Base-by-base conservation (phyloP, 768 basidiomycete genomes). In the Lentinula guzmanii region DNA sequence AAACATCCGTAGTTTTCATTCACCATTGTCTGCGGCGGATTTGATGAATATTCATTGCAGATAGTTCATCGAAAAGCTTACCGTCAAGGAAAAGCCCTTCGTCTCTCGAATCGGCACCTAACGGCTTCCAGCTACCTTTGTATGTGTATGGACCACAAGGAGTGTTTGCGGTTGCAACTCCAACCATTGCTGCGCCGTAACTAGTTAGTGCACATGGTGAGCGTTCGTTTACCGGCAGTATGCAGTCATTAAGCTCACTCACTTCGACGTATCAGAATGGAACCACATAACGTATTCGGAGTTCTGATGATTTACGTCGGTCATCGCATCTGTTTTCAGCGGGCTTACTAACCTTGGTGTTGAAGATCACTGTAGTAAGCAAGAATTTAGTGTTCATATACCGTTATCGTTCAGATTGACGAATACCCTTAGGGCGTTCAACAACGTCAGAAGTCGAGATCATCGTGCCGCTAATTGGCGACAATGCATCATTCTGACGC, bases 271-370 rank as follows among this genome's bases (percentile, higher is more conserved):
- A 65, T 87, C 85, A 8, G 83, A 84, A 69, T 87, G 85, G 74
- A 87, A 87, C 85, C 85, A 87, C 84, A 87, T 85, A 45, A 86
- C 85, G 67, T 85, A 86, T 74, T 85, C 82, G 6, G 74, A 74
- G 65, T 80, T 85, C 84, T 86, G 24, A 51, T 35, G 16, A 4
- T n/a, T 56, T 52, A 48, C 7, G 11, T 48, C 46, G 21, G 50
- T 48, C 11, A 31, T 11, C n/a, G 5, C 41, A 21, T 18, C 7
- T 3, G 24, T 48, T 31, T 8, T 37, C 10, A 39, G 43, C 58
- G 33, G 35, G 16, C 0, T n/a, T 10, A 61, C 70, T 15, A 43
- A 82, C 83, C 66, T 74, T 76, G 66, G 75, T 71, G 69, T 86
- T 85, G 71, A 78, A 85, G 1, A 85, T 65, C 6, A 85, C 84